Evolutionary conservation across 2,329 filamentous ascomycete species (phyloP).

Genomic region (Stagonosporopsis chrysanthemi): DNA sequence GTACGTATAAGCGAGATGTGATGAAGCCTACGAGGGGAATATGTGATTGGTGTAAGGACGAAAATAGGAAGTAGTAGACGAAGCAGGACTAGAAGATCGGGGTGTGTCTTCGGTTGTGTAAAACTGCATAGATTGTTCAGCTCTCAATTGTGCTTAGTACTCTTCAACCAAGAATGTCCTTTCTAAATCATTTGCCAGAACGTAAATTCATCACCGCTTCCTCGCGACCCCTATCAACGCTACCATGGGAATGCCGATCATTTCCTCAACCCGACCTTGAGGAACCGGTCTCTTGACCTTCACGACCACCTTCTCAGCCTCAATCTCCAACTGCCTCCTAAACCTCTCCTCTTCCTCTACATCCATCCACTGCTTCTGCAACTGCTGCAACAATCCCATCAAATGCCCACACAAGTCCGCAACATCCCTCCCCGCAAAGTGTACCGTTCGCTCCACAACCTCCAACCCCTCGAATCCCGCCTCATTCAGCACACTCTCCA

Average conservation of each 20-base stretch:
- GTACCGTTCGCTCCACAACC: constrained; percentile 11
- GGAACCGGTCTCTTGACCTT: not conserved
- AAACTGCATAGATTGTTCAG: too few relatives aligned
- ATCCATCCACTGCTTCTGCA: not conserved
- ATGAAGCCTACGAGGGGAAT: too few relatives aligned
- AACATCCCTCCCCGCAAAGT: constrained; percentile 17
- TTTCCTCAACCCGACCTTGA: not conserved
- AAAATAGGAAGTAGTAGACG: too few relatives aligned
- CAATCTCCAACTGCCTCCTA: constrained; percentile 1
- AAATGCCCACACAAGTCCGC: constrained; percentile 10
- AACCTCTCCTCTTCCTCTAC: not conserved
- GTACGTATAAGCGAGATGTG: too few relatives aligned
- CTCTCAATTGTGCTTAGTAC: too few relatives aligned
- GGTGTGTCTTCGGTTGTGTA: too few relatives aligned
- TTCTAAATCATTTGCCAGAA: too few relatives aligned
- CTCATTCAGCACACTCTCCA: constrained; percentile 11
- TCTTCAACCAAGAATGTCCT: too few relatives aligned
- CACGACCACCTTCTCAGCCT: not conserved
- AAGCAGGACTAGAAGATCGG: too few relatives aligned
- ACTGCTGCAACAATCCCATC: constrained; percentile 3
- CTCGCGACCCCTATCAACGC: constrained; percentile 2
- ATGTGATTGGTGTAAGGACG: too few relatives aligned
- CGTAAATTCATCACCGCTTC: not conserved
- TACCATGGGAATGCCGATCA: constrained; percentile 3
- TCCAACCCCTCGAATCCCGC: constrained; percentile 18